Conservation (phyloP, 2,329 filamentous ascomycete species). For the Biscogniauxia sp. region DNA sequence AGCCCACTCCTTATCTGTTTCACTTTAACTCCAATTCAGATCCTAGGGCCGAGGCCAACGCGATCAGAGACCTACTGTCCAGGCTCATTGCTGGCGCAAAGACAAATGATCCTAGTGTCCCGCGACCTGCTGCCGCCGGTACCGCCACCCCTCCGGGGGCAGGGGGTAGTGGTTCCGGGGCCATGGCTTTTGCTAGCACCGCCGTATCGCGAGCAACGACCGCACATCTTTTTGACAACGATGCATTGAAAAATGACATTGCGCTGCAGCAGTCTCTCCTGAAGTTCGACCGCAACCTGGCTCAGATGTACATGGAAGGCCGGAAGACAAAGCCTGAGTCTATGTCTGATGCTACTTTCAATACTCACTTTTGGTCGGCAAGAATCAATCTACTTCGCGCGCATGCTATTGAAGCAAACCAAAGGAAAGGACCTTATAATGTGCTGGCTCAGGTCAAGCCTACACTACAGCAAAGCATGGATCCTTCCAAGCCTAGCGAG, state of each 20-base stretch:
- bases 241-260: constrained; percentile 71
- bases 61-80: constrained; percentile 78
- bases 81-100: constrained; percentile 72
- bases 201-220: constrained; percentile 54
- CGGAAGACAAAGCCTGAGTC: constrained; percentile 79
- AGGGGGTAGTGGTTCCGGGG: constrained; percentile 54
- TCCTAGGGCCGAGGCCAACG: constrained; percentile 80
- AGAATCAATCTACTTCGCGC: constrained; percentile 81
- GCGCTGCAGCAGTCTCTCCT: constrained; percentile 85
- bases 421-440: constrained; percentile 88
- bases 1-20: constrained; percentile 75
- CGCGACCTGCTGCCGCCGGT: constrained; percentile 43
- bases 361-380: constrained; percentile 91
- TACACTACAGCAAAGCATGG: constrained; percentile 53
- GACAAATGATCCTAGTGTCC: constrained; percentile 48
- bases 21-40: constrained; percentile 77
- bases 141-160: constrained; percentile 25
- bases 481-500: constrained; percentile 48
- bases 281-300: constrained; percentile 71
- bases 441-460: constrained; percentile 88
- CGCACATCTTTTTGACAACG: constrained; percentile 77
- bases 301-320: constrained; percentile 84
- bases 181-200: constrained; percentile 77
- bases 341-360: constrained; percentile 77
- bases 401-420: constrained; percentile 83